Base-by-base conservation (phyloP, 1,284 basidiomycete species). In the Moesziomyces globuligerus region DNA sequence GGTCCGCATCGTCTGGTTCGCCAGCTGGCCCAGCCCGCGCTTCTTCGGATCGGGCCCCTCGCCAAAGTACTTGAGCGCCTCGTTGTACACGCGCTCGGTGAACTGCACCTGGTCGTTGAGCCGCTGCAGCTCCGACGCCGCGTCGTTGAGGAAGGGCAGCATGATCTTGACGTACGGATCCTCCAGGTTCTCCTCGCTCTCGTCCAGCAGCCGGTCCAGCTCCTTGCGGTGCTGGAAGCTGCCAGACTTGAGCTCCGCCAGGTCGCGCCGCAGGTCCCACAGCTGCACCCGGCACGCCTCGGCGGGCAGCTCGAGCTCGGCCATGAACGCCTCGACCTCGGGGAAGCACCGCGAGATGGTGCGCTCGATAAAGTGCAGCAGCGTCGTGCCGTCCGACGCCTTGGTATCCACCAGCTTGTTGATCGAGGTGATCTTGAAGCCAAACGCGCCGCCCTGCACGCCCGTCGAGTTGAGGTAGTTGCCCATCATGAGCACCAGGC, bases 381-480 rank as follows among this genome's bases (percentile, higher is more conserved):
- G 86, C 0, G 95, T 98, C 91, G 81, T 94, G 90, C 54, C 92
- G 87, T 83, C 81, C 7, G 61, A 72, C 3, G 94, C 96, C 84
- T 98, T 98, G 3, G 95, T 98, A 79, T 98, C 96, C 39, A 98
- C 95, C 48, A 98, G 87, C 87, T 94, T 94, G 85, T 98, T 98
- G 85, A 98, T 96, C 83, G 93, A 96, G 83, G 92, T 93, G 61
- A 98, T 90, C 79, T 92, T 90, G 88, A 98, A 98, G 54, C 95
- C 95, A 78, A 93, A 96, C 0, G 96, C 96, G 25, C 94, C 95
- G 64, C 95, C 95, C 82, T 97, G 97, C 77, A 94, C 88, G 66
- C 94, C 94, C 39, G 93, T 92, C 23, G 94, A 93, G 81, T 98
- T 98, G 89, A 98, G 93, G 83, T 93, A 98, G 83, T 98, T 98